A percentile compares a stretch with the other conserved stretches of the same genome.
These are phyloP conservation scores for Darksidea phi DNA, from an alignment of 495 filamentous ascomycete genomes.

Conservation along the genomic window DNA sequence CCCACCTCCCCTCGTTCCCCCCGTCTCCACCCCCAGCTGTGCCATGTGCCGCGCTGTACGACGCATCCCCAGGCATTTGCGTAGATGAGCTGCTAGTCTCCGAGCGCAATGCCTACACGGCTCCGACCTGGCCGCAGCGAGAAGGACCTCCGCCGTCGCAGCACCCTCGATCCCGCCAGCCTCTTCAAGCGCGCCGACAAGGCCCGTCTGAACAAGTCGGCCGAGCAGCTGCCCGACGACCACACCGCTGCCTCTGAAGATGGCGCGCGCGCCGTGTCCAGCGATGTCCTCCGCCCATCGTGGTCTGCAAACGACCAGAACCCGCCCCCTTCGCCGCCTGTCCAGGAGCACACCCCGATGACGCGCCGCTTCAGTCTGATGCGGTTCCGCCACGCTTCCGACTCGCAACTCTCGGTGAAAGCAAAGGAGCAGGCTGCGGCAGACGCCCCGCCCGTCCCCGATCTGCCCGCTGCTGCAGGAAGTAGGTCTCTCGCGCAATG, in stretches of 20 bases:
- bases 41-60: conserved; percentile 36
- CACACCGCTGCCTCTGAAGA: conserved; percentile 32
- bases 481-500: conserved; percentile 17
- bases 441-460: conserved; percentile 60
- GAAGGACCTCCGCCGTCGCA: conserved; percentile 42
- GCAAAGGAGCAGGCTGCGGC: conserved; percentile 65
- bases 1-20: neutral
- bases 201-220: conserved; percentile 25
- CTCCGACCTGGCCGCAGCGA: conserved; percentile 42
- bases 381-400: conserved; percentile 88
- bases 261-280: conserved; percentile 29
- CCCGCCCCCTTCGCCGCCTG: conserved; percentile 33
- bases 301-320: conserved; percentile 12
- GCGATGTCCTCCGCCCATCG: conserved; percentile 22
- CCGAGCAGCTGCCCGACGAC: conserved; percentile 26
- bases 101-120: conserved; percentile 44
- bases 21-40: conserved; percentile 18
- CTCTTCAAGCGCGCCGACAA: conserved; percentile 34
- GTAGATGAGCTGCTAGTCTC: conserved; percentile 32
- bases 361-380: conserved; percentile 82
- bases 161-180: conserved; percentile 42
- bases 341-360: conserved; percentile 38
- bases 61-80: conserved; percentile 14
- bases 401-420: conserved; percentile 80
- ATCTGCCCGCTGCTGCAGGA: conserved; percentile 35